Evolutionary conservation across 805 yeast species (phyloP), one percentile per base, ranked within the genome.

Genomic region (Starmerella asiatica): DNA sequence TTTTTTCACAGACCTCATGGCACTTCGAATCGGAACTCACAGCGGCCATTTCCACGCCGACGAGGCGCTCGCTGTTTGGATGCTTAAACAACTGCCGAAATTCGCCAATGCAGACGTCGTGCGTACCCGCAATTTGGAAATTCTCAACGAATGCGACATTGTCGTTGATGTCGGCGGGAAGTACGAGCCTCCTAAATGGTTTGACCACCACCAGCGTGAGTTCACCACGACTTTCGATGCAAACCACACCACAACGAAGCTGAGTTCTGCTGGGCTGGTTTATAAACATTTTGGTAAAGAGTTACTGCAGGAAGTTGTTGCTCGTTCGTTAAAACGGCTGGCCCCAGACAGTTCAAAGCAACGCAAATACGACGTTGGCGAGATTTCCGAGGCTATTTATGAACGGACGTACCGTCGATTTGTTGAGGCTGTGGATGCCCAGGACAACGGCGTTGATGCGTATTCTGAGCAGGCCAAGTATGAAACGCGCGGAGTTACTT

Each of bases 191-290:
- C 67, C 65, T 31, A 86, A 86, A 62, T 82, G 68, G 58, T 88
- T 83, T 59, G 98, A 91, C 59, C 98, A 91, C 57, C 98, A 91
- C 63, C 98, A 91, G 65, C 73, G 96, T 47, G 97, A 80, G 16
- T 91, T 91, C 55, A 62, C 63, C 23, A 86, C 79, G 50, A 74
- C 79, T 4, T 88, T 91, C 56, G 72, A 72, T 19, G 67, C 58
- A 1, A 44, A 48, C 15, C 61, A 67, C 7, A 79, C 66, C 56
- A 59, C 64, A 44, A 91, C 97, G 37, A 86, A 84, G 59, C 69
- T 91, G 48, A 79, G 93, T 16, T 80, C 94, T 42, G 98, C 98
- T 7, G 98, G 98, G 20, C 69, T 91, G 45, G 75, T 91, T 16
- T 91, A 78, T 67, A 88, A 86, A 50, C 68, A 64, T 43, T 64